Percentiles rank a stretch among this genome's conserved stretches.
phyloP scores from a whole-genome alignment of 106 monocot species.

The Cymbidium sinense region DNA sequence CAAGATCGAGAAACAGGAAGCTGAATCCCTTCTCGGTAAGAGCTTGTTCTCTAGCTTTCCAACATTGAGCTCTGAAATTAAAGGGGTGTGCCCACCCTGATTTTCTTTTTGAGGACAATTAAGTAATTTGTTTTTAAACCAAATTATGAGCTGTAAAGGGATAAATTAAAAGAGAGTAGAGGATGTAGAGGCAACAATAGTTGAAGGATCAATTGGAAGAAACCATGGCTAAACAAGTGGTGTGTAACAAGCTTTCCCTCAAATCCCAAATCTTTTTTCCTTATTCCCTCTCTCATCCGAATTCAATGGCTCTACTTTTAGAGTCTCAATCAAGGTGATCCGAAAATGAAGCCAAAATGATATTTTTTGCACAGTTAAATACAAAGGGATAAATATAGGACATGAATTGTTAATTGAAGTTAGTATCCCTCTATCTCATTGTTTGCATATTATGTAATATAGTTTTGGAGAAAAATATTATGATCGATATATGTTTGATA shows the following conservation, averaged over 20 bases:
- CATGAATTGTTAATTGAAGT: too few relatives aligned
- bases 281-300: constrained; percentile 72
- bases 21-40: too few relatives aligned
- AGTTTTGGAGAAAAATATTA: background rate
- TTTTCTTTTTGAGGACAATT: too few relatives aligned
- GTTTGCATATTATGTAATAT: background rate
- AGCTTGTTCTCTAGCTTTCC: too few relatives aligned
- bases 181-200: background rate
- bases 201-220: background rate
- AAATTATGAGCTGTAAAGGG: background rate
- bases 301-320: constrained; percentile 62
- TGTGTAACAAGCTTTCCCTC: constrained; percentile 29
- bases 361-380: too few relatives aligned
- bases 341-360: background rate
- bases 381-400: too few relatives aligned
- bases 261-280: constrained; percentile 15
- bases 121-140: too few relatives aligned
- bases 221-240: constrained; percentile 30
- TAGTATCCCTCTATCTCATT: background rate
- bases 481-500: background rate
- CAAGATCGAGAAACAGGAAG: too few relatives aligned
- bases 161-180: background rate
- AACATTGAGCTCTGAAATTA: too few relatives aligned
- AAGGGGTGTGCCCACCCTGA: too few relatives aligned
- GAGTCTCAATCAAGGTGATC: constrained; percentile 47